A percentile compares a stretch with the other conserved stretches of the same genome.
These are phyloP conservation scores for Phanerodontia chrysosporium DNA, from an alignment of 768 basidiomycete genomes.

Conservation along the genomic window DNA sequence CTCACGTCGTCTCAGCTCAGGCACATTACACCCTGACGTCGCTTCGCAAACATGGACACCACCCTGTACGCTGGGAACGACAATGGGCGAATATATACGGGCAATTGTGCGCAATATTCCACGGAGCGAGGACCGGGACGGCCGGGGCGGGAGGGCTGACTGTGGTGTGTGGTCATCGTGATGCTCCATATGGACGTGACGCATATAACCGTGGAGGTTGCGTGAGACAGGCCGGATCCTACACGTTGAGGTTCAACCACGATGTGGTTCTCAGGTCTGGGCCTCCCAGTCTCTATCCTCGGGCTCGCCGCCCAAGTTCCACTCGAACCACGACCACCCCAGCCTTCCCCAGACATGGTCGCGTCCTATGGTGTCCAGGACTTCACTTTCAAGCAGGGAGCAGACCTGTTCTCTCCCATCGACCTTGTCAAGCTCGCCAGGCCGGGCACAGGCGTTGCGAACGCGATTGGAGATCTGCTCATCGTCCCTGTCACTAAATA, in stretches of 20 bases:
- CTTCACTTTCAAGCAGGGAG: constrained; percentile 56
- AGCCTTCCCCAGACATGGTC: constrained; percentile 11
- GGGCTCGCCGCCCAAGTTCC: constrained; percentile 54
- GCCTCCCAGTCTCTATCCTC: constrained; percentile 39
- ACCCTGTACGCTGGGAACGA: background rate
- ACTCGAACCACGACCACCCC: constrained; percentile 20
- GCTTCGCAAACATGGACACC: background rate
- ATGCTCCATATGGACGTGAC: background rate
- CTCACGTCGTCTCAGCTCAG: background rate
- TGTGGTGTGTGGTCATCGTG: background rate
- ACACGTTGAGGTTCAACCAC: constrained; percentile 11
- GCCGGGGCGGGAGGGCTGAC: too few species aligned
- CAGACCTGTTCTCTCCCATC: constrained; percentile 64
- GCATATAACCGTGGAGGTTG: background rate
- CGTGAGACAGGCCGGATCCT: background rate
- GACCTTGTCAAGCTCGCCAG: constrained; percentile 67
- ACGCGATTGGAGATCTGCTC: constrained; percentile 63
- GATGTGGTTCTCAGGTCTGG: constrained; percentile 46
- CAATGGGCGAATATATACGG: background rate
- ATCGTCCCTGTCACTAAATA: constrained; percentile 64
- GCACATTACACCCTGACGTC: background rate
- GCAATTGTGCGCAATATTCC: too few species aligned
- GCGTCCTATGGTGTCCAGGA: constrained; percentile 17
- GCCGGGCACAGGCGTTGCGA: constrained; percentile 64
- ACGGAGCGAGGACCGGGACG: too few species aligned